Base-by-base conservation (phyloP, 805 yeast species). In the Ogataea corticis region DNA sequence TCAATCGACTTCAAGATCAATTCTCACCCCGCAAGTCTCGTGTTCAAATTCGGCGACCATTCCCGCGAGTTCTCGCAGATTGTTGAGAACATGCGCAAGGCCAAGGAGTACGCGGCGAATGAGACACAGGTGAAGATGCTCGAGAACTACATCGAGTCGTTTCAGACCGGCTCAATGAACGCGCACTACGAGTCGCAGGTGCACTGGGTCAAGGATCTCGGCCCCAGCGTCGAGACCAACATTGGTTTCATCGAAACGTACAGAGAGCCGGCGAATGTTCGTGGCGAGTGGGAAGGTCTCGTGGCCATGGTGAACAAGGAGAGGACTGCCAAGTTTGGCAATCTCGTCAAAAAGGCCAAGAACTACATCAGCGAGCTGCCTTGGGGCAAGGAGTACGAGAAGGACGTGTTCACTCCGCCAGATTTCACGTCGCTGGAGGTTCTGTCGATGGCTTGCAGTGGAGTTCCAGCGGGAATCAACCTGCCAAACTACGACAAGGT, bases 251-350 rank as follows among this genome's bases (percentile, higher is more conserved):
- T 89, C 56, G 97, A 89, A 69, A 89, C 96, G 23, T 89, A 89
- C 69, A 77, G 97, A 66, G 97, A 88, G 62, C 96, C 96, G 13
- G 79, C 91, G 27, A 96, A 96, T 38, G 87, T 88, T 38, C 78
- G 90, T 59, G 97, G 96, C 48, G 97, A 89, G 66, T 89, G 94
- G 92, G 96, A 89, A 69, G 88, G 96, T 23, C 70, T 89, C 38
- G 94, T 89, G 28, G 92, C 96, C 16, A 85, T 88, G 80, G 95
- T 89, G 45, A 88, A 89, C 67, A 84, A 85, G 61, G 92, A 87
- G 51, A 77, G 95, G 50, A 89, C 97, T 14, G 83, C 78, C 42
- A 89, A 87, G 58, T 89, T 89, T 61, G 80, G 83, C 21, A 71
- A 71, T 10, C 72, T 89, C 52, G 96, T 89, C 19, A 65, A 70